Base-by-base conservation (phyloP, 2,329 filamentous ascomycete species). In the Pseudonectria buxi region DNA sequence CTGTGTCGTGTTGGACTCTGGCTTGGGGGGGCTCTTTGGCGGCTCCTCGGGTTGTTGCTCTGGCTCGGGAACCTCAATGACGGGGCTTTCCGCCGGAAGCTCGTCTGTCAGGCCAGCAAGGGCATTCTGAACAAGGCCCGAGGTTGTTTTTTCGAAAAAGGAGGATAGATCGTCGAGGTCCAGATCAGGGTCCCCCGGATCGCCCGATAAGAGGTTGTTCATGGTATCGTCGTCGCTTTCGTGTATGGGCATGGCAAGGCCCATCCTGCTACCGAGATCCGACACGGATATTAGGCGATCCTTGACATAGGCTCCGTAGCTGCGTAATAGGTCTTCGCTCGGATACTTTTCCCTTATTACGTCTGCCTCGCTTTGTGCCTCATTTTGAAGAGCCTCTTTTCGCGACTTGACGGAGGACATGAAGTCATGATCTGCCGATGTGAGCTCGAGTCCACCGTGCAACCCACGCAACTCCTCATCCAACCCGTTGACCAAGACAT, bases 401-500 rank as follows among this genome's bases (percentile, higher is more conserved):
- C 60, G 53, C 14, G 51, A 49, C 28, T 57, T 53, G 6, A 62
- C 51, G 10, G 56, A 52, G 4, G 52, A 46, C 7, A 63, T 43
- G 18, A 65, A 56, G 7, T 51, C 52, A 28, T 56, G 51, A 35
- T 65, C 61, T 16, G 60, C 52, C 44, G 60, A 43, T 40, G 51
- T 60, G 13, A 61, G 42, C 34, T 57, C 55, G 14, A 49, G 43
- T 12, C 51, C 52, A 3, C 52, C 53, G 32, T 58, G 57, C 24
- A 59, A 49, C 14, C 50, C 48, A 10, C 54, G 63, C 30, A 73
- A 47, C 29, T 62, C 60, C 10, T 67, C 64, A 16, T 81, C 68
- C 3, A 84, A 57, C 4, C 81, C 65, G 7, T 69, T 62, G 6
- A 71, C 65, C 25, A 86, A 67, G 3, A 76, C 66, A 35, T 77